These are phyloP conservation scores for Rhodomyrtus tomentosa DNA, from an alignment of 345 rosid species.

Conservation along the genomic window DNA sequence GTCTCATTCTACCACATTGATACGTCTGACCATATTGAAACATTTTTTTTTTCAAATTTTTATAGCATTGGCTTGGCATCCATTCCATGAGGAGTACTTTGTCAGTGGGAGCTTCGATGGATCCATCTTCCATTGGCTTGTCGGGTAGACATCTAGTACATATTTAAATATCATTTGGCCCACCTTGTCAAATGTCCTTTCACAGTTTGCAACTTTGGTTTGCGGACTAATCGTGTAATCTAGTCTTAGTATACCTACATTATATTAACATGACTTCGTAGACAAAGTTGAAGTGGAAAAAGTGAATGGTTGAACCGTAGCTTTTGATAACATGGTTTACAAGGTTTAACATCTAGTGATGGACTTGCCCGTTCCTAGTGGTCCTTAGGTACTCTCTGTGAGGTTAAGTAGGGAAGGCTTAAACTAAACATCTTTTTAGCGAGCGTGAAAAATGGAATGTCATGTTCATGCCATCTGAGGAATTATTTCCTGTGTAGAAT, in stretches of 20 bases:
- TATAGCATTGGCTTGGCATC: constrained; percentile 96
- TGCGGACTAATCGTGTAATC: neutral
- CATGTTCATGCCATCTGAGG: neutral
- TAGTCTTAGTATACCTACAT: neutral
- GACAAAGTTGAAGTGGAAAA: neutral
- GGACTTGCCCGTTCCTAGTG: neutral
- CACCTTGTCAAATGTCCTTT: neutral
- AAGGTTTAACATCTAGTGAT: neutral
- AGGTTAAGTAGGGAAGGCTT: neutral
- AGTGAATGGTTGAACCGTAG: neutral
- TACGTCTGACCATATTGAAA: neutral
- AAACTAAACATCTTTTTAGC: neutral
- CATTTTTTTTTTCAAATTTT: neutral
- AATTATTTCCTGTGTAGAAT: neutral
- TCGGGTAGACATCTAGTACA: constrained; percentile 43
- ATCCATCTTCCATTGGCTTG: constrained; percentile 90
- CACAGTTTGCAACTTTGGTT: neutral
- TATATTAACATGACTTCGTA: neutral
- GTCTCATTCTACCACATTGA: neutral
- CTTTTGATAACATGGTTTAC: neutral
- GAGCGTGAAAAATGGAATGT: neutral
- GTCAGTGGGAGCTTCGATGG: constrained; percentile 97
- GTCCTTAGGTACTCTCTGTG: neutral
- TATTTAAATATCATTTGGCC: neutral
- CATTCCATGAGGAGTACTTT: constrained; percentile 95